These are phyloP conservation scores for Ganoderma lingzhi DNA, from an alignment of 1,284 basidiomycete genomes.

Conservation along the genomic window DNA sequence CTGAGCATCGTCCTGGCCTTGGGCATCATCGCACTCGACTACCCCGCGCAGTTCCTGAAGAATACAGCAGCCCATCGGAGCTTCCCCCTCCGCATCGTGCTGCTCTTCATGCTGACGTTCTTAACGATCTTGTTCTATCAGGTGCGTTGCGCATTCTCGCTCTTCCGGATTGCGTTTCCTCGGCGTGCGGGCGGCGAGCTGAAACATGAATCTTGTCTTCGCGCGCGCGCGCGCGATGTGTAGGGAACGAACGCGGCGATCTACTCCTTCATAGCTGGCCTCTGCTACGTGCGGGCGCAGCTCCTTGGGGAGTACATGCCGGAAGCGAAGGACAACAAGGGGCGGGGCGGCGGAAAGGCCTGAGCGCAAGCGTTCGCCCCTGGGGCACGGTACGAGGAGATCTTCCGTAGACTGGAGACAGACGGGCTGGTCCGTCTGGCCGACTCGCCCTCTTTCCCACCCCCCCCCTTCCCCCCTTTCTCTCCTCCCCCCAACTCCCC, in stretches of 20 bases:
- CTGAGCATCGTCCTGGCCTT: slow-evolving; percentile 67
- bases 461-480: slow-evolving; percentile 8
- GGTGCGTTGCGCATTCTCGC: slow-evolving; percentile 49
- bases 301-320: slow-evolving; percentile 71
- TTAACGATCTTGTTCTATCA: slow-evolving; percentile 82
- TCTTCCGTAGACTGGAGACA: slow-evolving; percentile 31
- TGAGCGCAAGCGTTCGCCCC: slow-evolving; percentile 45
- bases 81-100: slow-evolving; percentile 66
- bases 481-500: slow-evolving; percentile 12
- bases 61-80: slow-evolving; percentile 68
- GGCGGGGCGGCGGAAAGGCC: slow-evolving; percentile 62
- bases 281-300: slow-evolving; percentile 70
- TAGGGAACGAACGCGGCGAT: slow-evolving; percentile 82
- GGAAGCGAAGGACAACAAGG: slow-evolving; percentile 70
- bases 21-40: slow-evolving; percentile 70
- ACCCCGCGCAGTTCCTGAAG: slow-evolving; percentile 68
- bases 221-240: neutral
- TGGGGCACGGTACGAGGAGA: slow-evolving; percentile 37
- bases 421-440: slow-evolving; percentile 39
- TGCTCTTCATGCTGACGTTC: slow-evolving; percentile 71
- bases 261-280: slow-evolving; percentile 73
- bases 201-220: slow-evolving; percentile 4
- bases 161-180: no score
- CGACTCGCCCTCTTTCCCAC: slow-evolving; percentile 25
- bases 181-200: slow-evolving; percentile 1